Conservation (phyloP, 805 yeast species). For the Suhomyces kilbournensis region DNA sequence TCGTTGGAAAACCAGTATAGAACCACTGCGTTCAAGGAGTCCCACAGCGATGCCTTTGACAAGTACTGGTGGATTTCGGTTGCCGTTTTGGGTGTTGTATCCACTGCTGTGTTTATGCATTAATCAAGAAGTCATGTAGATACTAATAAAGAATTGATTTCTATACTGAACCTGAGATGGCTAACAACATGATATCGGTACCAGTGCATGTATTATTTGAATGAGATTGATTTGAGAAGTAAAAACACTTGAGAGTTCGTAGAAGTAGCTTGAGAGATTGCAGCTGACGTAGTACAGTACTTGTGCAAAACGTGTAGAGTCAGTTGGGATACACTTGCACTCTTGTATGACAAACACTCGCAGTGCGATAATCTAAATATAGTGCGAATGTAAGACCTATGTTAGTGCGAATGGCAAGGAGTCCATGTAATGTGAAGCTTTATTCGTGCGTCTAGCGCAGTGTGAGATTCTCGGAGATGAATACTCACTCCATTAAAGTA, state of each 20-base stretch:
- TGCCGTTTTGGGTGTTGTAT: constrained; percentile 41
- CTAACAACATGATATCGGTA: neutral
- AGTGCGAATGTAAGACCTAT: neutral
- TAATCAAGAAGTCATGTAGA: constrained; percentile 1
- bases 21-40: constrained; percentile 65
- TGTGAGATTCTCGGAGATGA: neutral
- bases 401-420: neutral
- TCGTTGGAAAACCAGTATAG: constrained; percentile 75
- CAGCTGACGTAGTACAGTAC: too few species aligned
- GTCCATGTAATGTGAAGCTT: neutral
- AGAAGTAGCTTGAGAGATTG: too few species aligned
- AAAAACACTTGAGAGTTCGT: too few species aligned
- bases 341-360: too few species aligned
- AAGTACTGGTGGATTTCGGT: constrained; percentile 56
- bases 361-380: neutral
- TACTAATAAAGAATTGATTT: neutral
- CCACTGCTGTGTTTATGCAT: constrained; percentile 28
- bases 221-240: neutral
- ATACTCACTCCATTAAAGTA: neutral
- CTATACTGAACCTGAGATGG: neutral
- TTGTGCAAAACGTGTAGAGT: neutral
- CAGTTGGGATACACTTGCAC: too few species aligned
- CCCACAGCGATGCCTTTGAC: constrained; percentile 32
- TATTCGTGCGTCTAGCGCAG: too few species aligned
- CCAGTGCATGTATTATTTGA: neutral